Conservation (phyloP, 805 yeast genomes). For the Yarrowia deformans region DNA sequence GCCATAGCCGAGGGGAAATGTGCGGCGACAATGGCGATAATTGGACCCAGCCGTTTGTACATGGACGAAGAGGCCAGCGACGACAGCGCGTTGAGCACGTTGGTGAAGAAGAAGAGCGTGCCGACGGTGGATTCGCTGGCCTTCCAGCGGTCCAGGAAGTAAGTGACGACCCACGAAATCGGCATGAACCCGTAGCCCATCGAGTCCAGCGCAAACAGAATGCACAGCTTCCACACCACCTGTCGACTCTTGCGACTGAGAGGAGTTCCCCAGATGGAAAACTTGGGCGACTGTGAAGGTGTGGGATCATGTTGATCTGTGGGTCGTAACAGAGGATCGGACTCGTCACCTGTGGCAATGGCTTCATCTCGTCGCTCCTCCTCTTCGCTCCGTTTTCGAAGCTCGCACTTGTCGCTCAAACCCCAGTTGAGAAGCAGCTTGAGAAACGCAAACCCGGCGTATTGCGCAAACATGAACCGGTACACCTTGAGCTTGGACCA, state of each 20-base stretch:
- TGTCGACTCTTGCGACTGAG: conserved; percentile 43
- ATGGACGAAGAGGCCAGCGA: conserved; percentile 79
- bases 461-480: conserved; percentile 62
- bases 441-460: conserved; percentile 60
- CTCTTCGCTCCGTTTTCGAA: not conserved
- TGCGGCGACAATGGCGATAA: conserved; percentile 72
- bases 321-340: conserved; percentile 1
- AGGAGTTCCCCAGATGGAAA: conserved; percentile 40
- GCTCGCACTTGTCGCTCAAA: conserved; percentile 58
- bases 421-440: conserved; percentile 57
- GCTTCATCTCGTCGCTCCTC: conserved; percentile 13
- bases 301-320: conserved; percentile 17
- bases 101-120: conserved; percentile 66
- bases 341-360: conserved; percentile 8
- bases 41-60: conserved; percentile 76
- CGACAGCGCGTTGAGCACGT: conserved; percentile 68
- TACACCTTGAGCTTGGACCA: conserved; percentile 58
- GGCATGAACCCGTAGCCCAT: conserved; percentile 91
- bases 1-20: conserved; percentile 81
- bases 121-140: conserved; percentile 68
- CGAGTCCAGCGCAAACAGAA: conserved; percentile 78
- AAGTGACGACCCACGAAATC: conserved; percentile 85
- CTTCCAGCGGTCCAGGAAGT: conserved; percentile 65
- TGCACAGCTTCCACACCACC: conserved; percentile 42
- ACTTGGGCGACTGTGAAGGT: not conserved